Evolutionary conservation across 306 rosid species (phyloP).

Genomic region (Malus sieversii): DNA sequence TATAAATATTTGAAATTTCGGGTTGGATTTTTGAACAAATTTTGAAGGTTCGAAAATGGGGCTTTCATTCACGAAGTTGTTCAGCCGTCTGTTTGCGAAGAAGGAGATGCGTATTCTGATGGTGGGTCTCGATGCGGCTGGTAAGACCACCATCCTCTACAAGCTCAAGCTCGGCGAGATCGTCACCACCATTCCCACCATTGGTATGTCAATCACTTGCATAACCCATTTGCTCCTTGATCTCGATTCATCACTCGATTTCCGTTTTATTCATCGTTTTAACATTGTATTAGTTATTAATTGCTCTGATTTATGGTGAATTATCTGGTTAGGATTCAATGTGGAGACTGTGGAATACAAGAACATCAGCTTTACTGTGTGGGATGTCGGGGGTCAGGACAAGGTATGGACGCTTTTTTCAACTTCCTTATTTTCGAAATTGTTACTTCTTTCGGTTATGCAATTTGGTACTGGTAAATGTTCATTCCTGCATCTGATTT

Average conservation of each 20-base stretch:
- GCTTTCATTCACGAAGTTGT: conserved; percentile 81
- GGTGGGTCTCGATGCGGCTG: conserved; percentile 97
- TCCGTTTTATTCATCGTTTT: not conserved
- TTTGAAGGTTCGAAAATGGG: conserved; percentile 52
- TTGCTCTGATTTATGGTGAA: not conserved
- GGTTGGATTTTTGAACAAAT: conserved; percentile 6
- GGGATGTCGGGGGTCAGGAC: conserved; percentile 99
- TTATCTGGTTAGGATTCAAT: conserved; percentile 58
- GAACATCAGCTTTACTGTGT: conserved; percentile 96
- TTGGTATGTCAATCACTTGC: conserved; percentile 32
- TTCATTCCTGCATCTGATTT: not conserved
- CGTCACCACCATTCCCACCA: conserved; percentile 93
- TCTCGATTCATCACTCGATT: not conserved
- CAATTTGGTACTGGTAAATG: not conserved
- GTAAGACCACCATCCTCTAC: conserved; percentile 89
- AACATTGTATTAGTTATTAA: not conserved
- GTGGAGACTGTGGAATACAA: conserved; percentile 93
- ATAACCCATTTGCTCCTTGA: not conserved
- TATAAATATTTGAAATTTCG: too few relatives aligned
- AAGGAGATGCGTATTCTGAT: conserved; percentile 92
- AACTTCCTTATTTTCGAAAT: not conserved
- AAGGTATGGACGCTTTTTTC: conserved; percentile 34
- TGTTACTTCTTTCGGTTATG: not conserved
- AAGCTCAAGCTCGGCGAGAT: conserved; percentile 92
- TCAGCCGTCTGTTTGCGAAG: conserved; percentile 85